Base-by-base conservation (phyloP, 176 grass and related monocot genomes). In the Tillandsia leiboldiana region DNA sequence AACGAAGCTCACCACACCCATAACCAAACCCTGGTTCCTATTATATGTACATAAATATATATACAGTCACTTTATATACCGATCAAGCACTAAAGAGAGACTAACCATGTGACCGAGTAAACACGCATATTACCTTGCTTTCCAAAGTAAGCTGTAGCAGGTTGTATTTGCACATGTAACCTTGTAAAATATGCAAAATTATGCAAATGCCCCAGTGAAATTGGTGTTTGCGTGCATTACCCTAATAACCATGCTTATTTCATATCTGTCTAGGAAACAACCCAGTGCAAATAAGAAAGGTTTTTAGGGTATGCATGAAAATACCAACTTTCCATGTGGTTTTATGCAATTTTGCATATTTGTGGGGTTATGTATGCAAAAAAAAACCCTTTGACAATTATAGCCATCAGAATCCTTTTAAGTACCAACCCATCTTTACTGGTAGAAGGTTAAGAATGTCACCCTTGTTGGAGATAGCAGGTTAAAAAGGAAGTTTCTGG, bases 391-490 rank as follows among this genome's bases (percentile, higher is more conserved):
- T 33, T 33, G 3, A 33, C 29, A 0, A 33, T 33, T 6, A 33
- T 3, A 33, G 29, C 29, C 29, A 33, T 3, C 29, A 33, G 29
- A 33, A 33, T 4, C 29, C 2, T 33, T 33, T 33, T 4, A 33
- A 33, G 2, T 33, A 33, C 29, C 29, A 33, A 8, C 18, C 0
- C 56, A 59, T 17, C 20, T 6, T 67, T 33, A 67, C 33, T 2
- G 15, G 33, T 47, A 67, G 65, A 67, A 67, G 9, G 28, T 49
- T 3, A 42, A 2, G 15, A 67, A 67, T 48, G 64, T 48, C 64
- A 66, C 20, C 42, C 64, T 66, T 27, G 64, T 14, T n/a, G 64
- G 64, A 48, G 64, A 66, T 11, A 66, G 64, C 64, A 66, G 27
- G 64, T 48, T 48, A 15, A 66, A 66, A 48, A 66, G 64, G 28